Evolutionary conservation across 768 basidiomycete genomes (phyloP), one percentile per base, ranked within the genome.

Genomic region (Boletus barrowsii): DNA sequence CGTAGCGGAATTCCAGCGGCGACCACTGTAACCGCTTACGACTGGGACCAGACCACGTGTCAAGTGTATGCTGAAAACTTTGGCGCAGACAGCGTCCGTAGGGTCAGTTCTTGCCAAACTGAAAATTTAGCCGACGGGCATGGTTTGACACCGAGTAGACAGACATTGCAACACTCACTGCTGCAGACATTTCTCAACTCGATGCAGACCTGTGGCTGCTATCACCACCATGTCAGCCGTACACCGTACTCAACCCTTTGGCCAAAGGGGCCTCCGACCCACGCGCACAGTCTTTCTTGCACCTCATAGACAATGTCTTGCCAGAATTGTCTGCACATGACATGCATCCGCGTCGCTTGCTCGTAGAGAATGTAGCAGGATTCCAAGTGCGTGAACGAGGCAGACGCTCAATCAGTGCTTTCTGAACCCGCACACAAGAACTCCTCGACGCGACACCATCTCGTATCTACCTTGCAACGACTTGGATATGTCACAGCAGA

Each of bases 181-280:
- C 83, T 1, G 43, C 69, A 3, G 68, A 73, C 15, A 69, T 92
- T 7, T 72, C 76, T 13, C 52, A 60, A 18, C 70, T 80, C 24
- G 55, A 79, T 49, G 85, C 87, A 17, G 69, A 84, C 56, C 66
- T 90, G 5, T 92, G 90, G 90, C 78, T 92, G 17, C 68, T 90
- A 42, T 91, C 90, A 0, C 90, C 90, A 6, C 83, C 89, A 8
- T 93, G 90, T 66, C 90, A 92, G 63, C 90, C 90, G 0, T 92
- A 91, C 62, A 91, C 90, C 0, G 80, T 89, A 3, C 72, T 93
- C 48, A 90, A 89, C 62, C 83, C 87, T 4, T 73, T 77, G 14
- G 86, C 87, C 10, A 85, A 84, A 72, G 88, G 87, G 10, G 80
- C 79, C 9, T 71, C 72, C 11, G 90, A 93, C 72, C 86, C 89